Base-by-base conservation (phyloP, 495 filamentous ascomycete genomes). In the Xeromyces bisporus region DNA sequence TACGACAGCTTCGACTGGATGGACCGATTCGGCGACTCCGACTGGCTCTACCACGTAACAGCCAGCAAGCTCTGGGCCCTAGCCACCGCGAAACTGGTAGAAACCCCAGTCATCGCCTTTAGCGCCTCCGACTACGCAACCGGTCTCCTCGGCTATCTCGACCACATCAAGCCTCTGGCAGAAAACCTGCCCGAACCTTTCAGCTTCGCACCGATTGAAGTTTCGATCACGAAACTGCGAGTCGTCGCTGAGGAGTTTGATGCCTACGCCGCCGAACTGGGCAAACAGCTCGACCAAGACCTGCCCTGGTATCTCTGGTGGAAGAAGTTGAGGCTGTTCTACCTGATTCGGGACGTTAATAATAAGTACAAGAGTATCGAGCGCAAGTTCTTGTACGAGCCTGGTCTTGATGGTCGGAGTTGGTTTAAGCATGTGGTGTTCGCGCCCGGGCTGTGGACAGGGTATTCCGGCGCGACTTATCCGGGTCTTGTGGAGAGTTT, bases 381-480 rank as follows among this genome's bases (percentile, higher is more conserved):
- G 37, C 55, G 70, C 6, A 48, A 65, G n/a, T 77, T 77, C 47
- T 37, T 77, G 37, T 66, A 75, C 38, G 36, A 55, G 26, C 45
- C 53, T 1, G 73, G 73, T 11, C 47, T 77, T 20, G 73, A 76
- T 37, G 62, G 64, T 3, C 56, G 73, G 29, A 48, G 40, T 23
- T 75, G 72, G 71, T 77, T 69, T 53, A 77, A 77, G 47, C 73
- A 76, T 34, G 65, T 75, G n/a, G 71, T 77, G 15, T 77, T 76
- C 48, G 74, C 72, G 4, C 71, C 74, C n/a, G 74, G 84, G 1
- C 42, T 83, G 24, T 93, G 83, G 83, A 91, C 82, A 0, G 84
- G 84, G 5, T 93, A 93, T 53, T 59, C 82, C 0, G 84, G 83
- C 1, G 78, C 67, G 20, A 76, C 70, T 7, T 77, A 69, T 41